A percentile compares a stretch with the other conserved stretches of the same genome.
These are phyloP conservation scores for Mycena albidolilacea DNA, from an alignment of 768 basidiomycete genomes.

Conservation along the genomic window DNA sequence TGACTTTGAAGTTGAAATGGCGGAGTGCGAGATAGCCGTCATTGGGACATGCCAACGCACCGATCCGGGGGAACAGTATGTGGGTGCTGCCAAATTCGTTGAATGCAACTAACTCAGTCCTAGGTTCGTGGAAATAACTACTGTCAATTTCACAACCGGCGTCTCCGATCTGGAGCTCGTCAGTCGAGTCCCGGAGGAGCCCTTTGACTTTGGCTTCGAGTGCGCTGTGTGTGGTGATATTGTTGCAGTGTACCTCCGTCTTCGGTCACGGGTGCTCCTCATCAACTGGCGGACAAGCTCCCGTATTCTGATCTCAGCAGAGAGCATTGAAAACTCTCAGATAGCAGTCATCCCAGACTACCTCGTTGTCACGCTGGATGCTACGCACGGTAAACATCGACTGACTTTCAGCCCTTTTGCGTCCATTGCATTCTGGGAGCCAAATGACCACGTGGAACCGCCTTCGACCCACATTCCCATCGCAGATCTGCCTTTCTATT, in stretches of 20 bases:
- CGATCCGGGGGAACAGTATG: neutral
- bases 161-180: conserved; percentile 3
- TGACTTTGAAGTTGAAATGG: conserved; percentile 16
- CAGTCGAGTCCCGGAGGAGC: neutral
- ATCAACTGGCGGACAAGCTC: conserved; percentile 25
- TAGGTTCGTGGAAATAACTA: conserved; percentile 11
- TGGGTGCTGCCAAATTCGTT: neutral
- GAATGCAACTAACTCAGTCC: neutral
- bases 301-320: neutral
- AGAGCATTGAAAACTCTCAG: neutral
- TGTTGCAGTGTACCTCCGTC: neutral
- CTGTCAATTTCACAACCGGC: neutral
- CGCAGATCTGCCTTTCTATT: neutral
- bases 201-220: neutral
- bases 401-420: neutral
- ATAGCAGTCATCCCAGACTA: conserved; percentile 5
- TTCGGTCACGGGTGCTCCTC: neutral
- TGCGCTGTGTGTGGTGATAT: conserved; percentile 5
- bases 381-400: neutral
- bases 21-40: neutral
- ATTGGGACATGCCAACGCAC: conserved; percentile 14
- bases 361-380: neutral
- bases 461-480: neutral
- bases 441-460: neutral
- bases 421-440: conserved; percentile 1